Percentiles rank a stretch among this genome's conserved stretches.
phyloP scores from a whole-genome alignment of 148 eudicot species.

The Simmondsia chinensis region DNA sequence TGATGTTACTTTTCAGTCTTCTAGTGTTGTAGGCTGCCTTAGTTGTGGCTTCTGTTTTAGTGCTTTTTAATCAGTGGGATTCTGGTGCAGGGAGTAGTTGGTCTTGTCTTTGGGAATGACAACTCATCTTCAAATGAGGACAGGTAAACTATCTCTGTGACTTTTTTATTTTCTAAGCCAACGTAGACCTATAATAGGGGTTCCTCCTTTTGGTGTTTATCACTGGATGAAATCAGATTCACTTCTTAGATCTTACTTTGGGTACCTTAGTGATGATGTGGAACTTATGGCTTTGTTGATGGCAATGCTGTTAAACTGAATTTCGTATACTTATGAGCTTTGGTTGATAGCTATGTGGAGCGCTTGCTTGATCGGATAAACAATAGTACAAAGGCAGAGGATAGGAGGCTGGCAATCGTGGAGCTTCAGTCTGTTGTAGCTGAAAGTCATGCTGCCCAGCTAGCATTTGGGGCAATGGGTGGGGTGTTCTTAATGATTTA shows the following conservation, averaged over 20 bases:
- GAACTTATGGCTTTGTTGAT: neutral
- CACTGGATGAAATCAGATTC: too few species aligned
- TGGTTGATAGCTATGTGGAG: conserved; percentile 66
- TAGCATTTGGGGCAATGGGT: conserved; percentile 99
- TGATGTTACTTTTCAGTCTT: neutral
- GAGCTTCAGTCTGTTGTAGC: conserved; percentile 96
- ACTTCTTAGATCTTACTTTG: too few species aligned
- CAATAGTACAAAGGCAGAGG: conserved; percentile 83
- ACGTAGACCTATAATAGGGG: too few species aligned
- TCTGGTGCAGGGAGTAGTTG: conserved; percentile 88
- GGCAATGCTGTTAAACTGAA: neutral
- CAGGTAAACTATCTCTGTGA: conserved; percentile 31
- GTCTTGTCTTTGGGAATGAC: conserved; percentile 86
- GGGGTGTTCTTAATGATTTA: conserved; percentile 13
- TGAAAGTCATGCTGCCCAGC: conserved; percentile 83
- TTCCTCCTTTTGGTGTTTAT: too few species aligned
- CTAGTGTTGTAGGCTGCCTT: neutral
- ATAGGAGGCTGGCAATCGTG: conserved; percentile 73
- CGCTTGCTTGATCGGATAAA: conserved; percentile 93
- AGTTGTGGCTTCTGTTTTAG: neutral
- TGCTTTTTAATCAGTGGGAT: conserved; percentile 13
- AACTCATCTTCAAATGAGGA: conserved; percentile 72
- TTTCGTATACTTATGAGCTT: conserved; percentile 2
- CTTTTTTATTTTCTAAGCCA: neutral
- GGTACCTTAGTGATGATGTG: neutral